Evolutionary conservation across 1,284 basidiomycete species (phyloP).

Genomic region (Pyrrhoderma lamaoense): DNA sequence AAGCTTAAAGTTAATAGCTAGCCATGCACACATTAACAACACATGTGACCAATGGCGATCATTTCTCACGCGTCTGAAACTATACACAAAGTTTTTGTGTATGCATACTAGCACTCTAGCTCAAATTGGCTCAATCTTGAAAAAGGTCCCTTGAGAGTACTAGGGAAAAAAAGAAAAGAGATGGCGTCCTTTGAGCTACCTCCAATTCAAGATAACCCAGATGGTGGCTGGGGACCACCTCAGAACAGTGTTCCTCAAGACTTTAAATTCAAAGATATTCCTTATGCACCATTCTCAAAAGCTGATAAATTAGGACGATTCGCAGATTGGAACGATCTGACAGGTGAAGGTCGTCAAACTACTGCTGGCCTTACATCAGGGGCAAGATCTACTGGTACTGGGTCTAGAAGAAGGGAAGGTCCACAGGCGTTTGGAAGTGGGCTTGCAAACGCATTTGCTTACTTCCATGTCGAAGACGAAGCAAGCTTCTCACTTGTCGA

Average conservation of each 20-base stretch:
- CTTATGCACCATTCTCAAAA: conserved; percentile 97
- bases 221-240: conserved; percentile 79
- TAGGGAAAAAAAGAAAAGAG: conserved; percentile 6
- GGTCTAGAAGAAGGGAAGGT: conserved; percentile 45
- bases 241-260: conserved; percentile 65
- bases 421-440: conserved; percentile 73
- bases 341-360: conserved; percentile 55
- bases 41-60: too few relatives aligned
- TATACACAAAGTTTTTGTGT: conserved; percentile 2
- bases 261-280: conserved; percentile 87
- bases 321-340: conserved; percentile 92
- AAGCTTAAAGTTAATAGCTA: background rate
- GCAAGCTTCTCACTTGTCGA: conserved; percentile 97
- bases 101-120: conserved; percentile 2
- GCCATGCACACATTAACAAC: background rate
- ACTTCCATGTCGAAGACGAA: conserved; percentile 98
- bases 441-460: conserved; percentile 89
- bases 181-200: conserved; percentile 76
- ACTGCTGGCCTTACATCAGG: conserved; percentile 40
- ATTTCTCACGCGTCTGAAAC: conserved; percentile 13
- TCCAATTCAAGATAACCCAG: conserved; percentile 72
- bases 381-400: conserved; percentile 16
- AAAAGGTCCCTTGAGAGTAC: conserved; percentile 6
- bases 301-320: conserved; percentile 96
- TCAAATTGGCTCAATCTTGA: conserved; percentile 11